phyloP scores from a whole-genome alignment of 768 basidiomycete genomes.

The Lactifluus volemus region DNA sequence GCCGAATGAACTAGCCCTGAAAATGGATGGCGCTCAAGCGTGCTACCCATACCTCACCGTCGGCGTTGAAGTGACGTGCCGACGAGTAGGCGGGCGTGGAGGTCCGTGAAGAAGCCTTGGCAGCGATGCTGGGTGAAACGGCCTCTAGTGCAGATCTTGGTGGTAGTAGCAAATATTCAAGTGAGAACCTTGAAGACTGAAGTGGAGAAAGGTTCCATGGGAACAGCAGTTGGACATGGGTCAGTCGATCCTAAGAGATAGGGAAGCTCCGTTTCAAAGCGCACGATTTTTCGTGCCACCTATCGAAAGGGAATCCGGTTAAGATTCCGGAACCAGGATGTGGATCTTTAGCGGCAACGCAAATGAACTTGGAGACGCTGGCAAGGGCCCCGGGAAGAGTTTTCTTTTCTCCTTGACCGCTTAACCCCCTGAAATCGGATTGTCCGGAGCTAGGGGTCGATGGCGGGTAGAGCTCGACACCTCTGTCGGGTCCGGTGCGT shows the following conservation, averaged over 20 bases:
- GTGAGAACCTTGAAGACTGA: conserved; percentile 82
- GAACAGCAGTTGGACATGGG: no score
- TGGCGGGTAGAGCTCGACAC: conserved; percentile 67
- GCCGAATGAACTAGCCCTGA: conserved; percentile 87
- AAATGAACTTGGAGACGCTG: conserved; percentile 53
- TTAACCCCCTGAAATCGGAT: no score
- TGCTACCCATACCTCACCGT: conserved; percentile 80
- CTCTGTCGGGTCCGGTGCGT: conserved; percentile 64
- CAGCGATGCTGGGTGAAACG: conserved; percentile 64
- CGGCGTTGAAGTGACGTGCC: conserved; percentile 60
- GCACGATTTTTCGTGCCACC: no score
- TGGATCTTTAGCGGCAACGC: conserved; percentile 61
- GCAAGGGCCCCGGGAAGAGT: conserved; percentile 69
- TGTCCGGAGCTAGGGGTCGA: no score
- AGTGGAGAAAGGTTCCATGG: conserved; percentile 87
- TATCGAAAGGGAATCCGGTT: no score
- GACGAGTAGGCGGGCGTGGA: conserved; percentile 74
- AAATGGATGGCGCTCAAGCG: conserved; percentile 87
- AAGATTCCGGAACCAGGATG: no score
- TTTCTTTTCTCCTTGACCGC: conserved; percentile 76
- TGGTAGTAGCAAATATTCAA: conserved; percentile 87
- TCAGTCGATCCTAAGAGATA: no score
- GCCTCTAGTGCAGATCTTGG: conserved; percentile 83
- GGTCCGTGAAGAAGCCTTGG: conserved; percentile 74
- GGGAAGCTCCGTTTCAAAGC: no score